These are phyloP conservation scores for Aureobasidium sp. DNA, from an alignment of 2,329 filamentous ascomycete genomes.

Conservation along the genomic window DNA sequence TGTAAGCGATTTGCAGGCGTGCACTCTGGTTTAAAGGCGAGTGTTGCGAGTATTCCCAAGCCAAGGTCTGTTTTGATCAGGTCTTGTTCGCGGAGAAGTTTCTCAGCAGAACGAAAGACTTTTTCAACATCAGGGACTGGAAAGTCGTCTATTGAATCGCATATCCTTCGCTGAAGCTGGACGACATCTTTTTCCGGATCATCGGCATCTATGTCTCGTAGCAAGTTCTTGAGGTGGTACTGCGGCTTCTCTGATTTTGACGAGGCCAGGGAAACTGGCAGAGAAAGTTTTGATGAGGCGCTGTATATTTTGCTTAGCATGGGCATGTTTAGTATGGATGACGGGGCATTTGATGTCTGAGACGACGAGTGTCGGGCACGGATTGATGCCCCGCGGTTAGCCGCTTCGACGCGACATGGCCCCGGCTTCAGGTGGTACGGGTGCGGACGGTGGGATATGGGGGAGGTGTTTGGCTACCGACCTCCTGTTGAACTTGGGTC, in stretches of 20 bases:
- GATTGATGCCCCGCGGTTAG: background rate
- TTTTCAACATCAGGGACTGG: background rate
- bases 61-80: constrained; percentile 5
- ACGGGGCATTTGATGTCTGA: background rate
- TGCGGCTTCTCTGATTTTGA: constrained; percentile 9
- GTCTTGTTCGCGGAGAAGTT: constrained; percentile 1
- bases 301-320: constrained; percentile 13
- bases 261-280: background rate
- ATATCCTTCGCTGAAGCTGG: constrained; percentile 10
- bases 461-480: background rate
- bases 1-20: constrained; percentile 7
- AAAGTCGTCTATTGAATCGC: background rate
- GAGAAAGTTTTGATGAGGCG: constrained; percentile 3
- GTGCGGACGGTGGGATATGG: background rate
- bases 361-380: background rate
- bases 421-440: background rate
- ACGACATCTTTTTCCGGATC: background rate
- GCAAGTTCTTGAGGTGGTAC: background rate
- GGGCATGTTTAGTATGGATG: background rate
- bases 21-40: constrained; percentile 10
- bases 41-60: background rate
- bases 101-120: constrained; percentile 4
- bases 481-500: constrained; percentile 6
- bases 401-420: constrained; percentile 3
- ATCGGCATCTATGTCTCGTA: constrained; percentile 1